Evolutionary conservation across 306 rosid species (phyloP).

Genomic region (Castanea sativa): DNA sequence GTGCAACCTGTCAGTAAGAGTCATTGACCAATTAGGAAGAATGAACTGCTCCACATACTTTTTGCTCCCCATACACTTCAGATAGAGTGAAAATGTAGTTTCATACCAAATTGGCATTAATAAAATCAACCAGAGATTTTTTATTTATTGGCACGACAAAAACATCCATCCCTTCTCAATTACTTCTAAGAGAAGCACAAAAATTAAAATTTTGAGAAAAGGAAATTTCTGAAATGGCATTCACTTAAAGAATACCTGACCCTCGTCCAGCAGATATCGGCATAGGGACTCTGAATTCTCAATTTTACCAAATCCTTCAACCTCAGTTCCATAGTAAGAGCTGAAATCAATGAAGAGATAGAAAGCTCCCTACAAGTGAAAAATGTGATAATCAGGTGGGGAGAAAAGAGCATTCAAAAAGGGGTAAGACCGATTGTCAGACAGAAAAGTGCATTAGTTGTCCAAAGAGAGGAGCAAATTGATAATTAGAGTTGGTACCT

Average conservation of each 20-base stretch:
- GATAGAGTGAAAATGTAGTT: background rate
- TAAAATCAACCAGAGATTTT: background rate
- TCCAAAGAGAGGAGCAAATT: background rate
- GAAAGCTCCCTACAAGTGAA: slow-evolving; percentile 82
- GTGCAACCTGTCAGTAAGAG: slow-evolving; percentile 66
- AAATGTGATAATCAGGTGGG: background rate
- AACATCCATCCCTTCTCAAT: background rate
- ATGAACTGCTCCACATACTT: background rate
- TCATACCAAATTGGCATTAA: background rate
- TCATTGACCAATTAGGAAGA: slow-evolving; percentile 6
- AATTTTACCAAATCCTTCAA: slow-evolving; percentile 80
- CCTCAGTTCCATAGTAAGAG: slow-evolving; percentile 76
- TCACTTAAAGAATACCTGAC: slow-evolving; percentile 60
- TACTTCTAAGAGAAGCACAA: background rate
- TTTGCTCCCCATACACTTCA: background rate
- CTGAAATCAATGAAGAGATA: slow-evolving; percentile 88
- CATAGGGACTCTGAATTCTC: slow-evolving; percentile 83
- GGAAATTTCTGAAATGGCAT: background rate
- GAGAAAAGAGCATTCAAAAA: background rate
- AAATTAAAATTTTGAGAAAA: background rate
- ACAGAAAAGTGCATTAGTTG: background rate
- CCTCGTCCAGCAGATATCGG: slow-evolving; percentile 70
- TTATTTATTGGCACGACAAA: background rate
- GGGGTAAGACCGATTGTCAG: background rate
- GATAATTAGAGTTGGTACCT: slow-evolving; percentile 41